These are phyloP conservation scores for Alternaria triticina DNA, from an alignment of 2,329 filamentous ascomycete genomes.

Conservation along the genomic window DNA sequence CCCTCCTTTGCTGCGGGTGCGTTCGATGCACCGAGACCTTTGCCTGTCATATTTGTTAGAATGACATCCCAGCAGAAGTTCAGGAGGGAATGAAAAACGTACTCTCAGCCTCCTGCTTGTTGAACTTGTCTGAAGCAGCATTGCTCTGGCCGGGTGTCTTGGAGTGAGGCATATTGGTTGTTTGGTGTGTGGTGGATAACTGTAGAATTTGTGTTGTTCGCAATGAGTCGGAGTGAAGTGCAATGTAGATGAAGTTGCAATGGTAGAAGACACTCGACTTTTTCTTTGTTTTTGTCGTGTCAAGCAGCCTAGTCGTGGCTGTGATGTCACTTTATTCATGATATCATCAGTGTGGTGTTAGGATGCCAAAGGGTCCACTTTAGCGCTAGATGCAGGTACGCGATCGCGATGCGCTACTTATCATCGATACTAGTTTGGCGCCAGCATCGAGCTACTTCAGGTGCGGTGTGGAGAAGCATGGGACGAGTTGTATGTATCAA, in stretches of 20 bases:
- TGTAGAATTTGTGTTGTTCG: background rate
- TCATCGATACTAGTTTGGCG: background rate
- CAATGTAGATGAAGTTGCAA: background rate
- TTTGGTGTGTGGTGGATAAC: background rate
- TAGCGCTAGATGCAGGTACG: background rate
- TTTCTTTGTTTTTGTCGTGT: background rate
- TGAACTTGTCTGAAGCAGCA: slow-evolving; percentile 24
- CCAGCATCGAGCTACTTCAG: background rate
- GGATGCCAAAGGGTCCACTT: background rate
- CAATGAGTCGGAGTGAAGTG: background rate
- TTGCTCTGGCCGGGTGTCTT: slow-evolving; percentile 27
- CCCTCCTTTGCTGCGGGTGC: slow-evolving; percentile 21
- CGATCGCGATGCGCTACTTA: background rate
- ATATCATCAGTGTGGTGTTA: slow-evolving; percentile 1
- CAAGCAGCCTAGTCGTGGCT: background rate
- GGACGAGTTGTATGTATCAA: background rate
- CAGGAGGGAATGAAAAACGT: background rate
- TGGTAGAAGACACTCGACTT: background rate
- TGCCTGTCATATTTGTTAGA: slow-evolving; percentile 8
- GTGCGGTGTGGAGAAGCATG: background rate
- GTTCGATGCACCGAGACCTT: slow-evolving; percentile 25
- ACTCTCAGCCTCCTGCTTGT: slow-evolving; percentile 25
- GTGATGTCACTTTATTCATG: slow-evolving; percentile 1
- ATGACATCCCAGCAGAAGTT: background rate
- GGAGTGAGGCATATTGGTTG: slow-evolving; percentile 19